Evolutionary conservation across 2,329 filamentous ascomycete species (phyloP).

Genomic region (Colletotrichum sidae): DNA sequence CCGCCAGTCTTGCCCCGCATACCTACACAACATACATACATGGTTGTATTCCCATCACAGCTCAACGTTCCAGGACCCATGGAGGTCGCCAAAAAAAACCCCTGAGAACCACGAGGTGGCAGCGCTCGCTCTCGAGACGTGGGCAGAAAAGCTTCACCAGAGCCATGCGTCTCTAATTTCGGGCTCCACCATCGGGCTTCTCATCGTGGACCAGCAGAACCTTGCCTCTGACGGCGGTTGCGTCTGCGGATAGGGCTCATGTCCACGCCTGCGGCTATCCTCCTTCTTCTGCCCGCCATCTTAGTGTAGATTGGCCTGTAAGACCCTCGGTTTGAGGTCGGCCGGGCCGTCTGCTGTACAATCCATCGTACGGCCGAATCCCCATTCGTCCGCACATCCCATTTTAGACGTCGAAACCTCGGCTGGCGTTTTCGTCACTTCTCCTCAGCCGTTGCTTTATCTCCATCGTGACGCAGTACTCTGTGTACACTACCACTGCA

Average conservation of each 20-base stretch:
- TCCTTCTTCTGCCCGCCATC: neutral
- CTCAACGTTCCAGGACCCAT: neutral
- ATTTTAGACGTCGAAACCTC: neutral
- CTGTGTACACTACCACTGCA: no score
- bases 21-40: neutral
- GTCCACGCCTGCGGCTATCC: neutral
- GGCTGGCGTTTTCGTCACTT: neutral
- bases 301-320: no score
- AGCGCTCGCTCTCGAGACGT: no score
- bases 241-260: neutral
- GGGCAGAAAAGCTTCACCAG: no score
- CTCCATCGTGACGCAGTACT: no score
- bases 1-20: neutral
- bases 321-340: no score
- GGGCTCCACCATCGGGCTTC: neutral
- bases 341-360: neutral
- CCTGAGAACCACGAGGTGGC: no score
- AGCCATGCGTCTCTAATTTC: neutral
- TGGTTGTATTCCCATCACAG: no score
- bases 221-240: no score
- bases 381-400: neutral
- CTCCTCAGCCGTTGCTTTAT: no score
- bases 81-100: no score
- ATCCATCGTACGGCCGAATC: constrained; percentile 1
- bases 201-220: neutral